These are phyloP conservation scores for Theobroma cacao DNA, from an alignment of 345 rosid species.

Conservation along the genomic window DNA sequence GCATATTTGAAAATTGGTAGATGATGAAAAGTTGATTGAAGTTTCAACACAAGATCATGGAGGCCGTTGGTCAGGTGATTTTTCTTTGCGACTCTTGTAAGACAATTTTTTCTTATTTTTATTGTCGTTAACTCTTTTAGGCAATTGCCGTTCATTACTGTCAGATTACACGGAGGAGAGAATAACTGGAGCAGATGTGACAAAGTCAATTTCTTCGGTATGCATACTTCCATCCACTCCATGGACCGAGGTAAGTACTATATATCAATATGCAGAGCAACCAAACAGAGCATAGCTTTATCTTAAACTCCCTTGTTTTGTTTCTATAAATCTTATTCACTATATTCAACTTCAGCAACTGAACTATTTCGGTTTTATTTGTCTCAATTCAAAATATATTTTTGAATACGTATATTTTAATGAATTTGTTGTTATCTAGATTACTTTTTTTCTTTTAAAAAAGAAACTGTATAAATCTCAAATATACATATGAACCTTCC, in stretches of 20 bases:
- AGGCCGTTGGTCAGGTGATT: background rate
- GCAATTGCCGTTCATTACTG: background rate
- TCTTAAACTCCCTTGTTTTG: background rate
- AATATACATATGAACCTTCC: too few relatives aligned
- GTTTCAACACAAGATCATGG: background rate
- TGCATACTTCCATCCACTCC: too few relatives aligned
- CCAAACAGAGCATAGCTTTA: background rate
- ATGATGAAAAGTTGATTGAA: background rate
- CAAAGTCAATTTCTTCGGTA: too few relatives aligned
- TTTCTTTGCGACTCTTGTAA: background rate
- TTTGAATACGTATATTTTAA: too few relatives aligned
- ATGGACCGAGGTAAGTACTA: too few relatives aligned
- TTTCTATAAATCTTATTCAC: background rate
- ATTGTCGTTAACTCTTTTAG: background rate
- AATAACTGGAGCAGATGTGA: too few relatives aligned
- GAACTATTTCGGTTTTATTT: too few relatives aligned
- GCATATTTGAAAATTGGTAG: background rate
- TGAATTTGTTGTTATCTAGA: background rate
- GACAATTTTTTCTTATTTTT: background rate
- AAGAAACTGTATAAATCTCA: background rate
- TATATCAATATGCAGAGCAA: background rate
- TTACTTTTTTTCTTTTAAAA: too few relatives aligned
- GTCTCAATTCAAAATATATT: too few relatives aligned
- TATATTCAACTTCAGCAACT: too few relatives aligned
- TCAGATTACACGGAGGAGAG: too few relatives aligned